These are phyloP conservation scores for Elymus sibiricus DNA, from an alignment of 176 grass and related monocot species.

Conservation along the genomic window DNA sequence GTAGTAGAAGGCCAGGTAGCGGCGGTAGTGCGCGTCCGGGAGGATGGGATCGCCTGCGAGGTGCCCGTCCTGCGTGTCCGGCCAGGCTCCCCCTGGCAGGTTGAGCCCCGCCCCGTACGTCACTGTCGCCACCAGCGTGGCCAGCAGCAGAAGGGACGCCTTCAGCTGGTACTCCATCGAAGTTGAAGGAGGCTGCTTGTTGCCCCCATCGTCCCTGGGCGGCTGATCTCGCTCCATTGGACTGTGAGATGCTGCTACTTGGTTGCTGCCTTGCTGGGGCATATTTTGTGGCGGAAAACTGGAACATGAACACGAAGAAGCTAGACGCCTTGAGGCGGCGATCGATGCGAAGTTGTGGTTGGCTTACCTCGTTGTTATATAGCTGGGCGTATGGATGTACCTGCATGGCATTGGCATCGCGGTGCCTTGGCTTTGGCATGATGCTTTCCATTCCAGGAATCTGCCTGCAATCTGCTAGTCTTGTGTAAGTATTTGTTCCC, in stretches of 20 bases:
- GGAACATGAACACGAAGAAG: no score
- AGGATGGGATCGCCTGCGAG: background rate
- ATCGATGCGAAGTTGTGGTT: background rate
- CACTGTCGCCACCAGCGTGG: conserved; percentile 6
- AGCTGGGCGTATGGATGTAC: background rate
- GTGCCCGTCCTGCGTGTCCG: background rate
- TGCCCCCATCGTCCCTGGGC: no score
- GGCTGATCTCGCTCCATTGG: background rate
- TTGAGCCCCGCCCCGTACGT: conserved; percentile 24
- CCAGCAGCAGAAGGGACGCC: conserved; percentile 1
- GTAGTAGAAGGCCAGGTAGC: conserved; percentile 18
- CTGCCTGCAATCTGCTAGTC: background rate
- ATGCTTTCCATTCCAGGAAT: background rate
- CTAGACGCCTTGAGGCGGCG: background rate
- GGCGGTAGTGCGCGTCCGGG: background rate
- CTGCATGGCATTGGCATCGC: background rate
- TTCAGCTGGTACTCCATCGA: background rate
- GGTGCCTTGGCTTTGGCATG: background rate
- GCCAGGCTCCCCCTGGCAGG: conserved; percentile 25
- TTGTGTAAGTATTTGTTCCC: background rate
- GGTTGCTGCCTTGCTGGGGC: background rate
- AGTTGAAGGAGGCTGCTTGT: background rate
- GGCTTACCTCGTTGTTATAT: background rate
- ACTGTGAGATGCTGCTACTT: background rate
- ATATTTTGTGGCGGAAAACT: background rate